Conservation (phyloP, 2,329 filamentous ascomycete genomes). For the Pseudogymnoascus sp. region DNA sequence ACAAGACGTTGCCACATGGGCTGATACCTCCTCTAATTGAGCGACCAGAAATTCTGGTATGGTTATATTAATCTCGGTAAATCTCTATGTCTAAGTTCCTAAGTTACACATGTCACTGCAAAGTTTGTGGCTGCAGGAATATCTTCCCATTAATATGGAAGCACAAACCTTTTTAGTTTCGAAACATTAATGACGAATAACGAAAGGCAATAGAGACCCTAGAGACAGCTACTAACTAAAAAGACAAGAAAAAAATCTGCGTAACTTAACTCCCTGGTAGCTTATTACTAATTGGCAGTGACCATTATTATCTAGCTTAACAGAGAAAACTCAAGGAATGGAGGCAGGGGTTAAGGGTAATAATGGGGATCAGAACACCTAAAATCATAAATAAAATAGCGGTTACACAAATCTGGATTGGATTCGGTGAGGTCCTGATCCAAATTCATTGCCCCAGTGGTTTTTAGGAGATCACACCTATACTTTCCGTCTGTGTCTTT, state of each 20-base stretch:
- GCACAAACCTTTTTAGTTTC: too few species aligned
- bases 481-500: background rate
- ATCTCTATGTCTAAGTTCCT: too few species aligned
- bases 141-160: too few species aligned
- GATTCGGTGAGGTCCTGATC: background rate
- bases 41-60: too few species aligned
- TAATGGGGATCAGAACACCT: background rate
- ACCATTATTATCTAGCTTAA: background rate
- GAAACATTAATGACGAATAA: too few species aligned
- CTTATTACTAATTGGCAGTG: background rate
- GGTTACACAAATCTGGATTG: background rate
- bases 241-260: background rate
- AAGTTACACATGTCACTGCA: too few species aligned
- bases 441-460: background rate
- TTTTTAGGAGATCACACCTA: background rate
- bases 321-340: background rate
- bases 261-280: background rate
- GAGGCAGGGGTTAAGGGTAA: background rate
- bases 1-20: too few species aligned
- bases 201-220: too few species aligned
- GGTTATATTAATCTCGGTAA: too few species aligned
- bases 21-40: too few species aligned
- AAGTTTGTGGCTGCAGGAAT: too few species aligned
- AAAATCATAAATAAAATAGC: background rate
- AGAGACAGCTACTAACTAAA: background rate